Percentiles rank a stretch among this genome's conserved stretches.
Evolutionary conservation across 2,329 filamentous ascomycete genomes (phyloP).

Genomic region (Emergomyces pasteurianus): DNA sequence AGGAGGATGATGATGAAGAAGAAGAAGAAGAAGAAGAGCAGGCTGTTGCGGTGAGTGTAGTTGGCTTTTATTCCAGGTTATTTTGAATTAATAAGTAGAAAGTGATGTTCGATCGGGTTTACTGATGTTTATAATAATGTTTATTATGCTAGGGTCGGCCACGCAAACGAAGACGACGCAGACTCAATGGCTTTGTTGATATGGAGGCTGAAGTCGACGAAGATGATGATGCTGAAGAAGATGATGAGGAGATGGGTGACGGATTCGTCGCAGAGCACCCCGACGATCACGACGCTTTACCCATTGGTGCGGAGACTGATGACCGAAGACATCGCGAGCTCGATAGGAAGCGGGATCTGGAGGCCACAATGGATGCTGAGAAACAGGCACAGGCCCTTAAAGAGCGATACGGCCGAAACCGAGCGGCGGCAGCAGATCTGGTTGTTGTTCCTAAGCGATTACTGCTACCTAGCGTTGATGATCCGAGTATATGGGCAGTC

Average conservation of each 20-base stretch:
- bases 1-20: constrained; percentile 40
- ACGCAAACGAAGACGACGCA: constrained; percentile 64
- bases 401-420: constrained; percentile 75
- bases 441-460: constrained; percentile 73
- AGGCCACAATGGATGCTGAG: constrained; percentile 82
- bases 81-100: constrained; percentile 6
- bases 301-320: constrained; percentile 65
- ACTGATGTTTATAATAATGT: constrained; percentile 3
- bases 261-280: constrained; percentile 84
- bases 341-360: constrained; percentile 78
- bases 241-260: constrained; percentile 78
- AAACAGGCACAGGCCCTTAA: constrained; percentile 79
- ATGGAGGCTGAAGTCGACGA: constrained; percentile 96
- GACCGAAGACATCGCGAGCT: constrained; percentile 89
- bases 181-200: constrained; percentile 83
- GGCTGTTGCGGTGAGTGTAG: constrained; percentile 39
- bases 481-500: constrained; percentile 91
- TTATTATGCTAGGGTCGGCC: constrained; percentile 46
- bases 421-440: constrained; percentile 55
- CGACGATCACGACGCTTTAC: constrained; percentile 70
- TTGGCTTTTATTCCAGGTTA: background rate
- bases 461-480: constrained; percentile 82
- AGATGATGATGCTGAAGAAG: constrained; percentile 74
- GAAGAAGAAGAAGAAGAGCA: constrained; percentile 44
- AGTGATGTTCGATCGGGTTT: constrained; percentile 13